These are phyloP conservation scores for Cryptococcus sp. DNA, from an alignment of 1,284 basidiomycete genomes.

Conservation along the genomic window DNA sequence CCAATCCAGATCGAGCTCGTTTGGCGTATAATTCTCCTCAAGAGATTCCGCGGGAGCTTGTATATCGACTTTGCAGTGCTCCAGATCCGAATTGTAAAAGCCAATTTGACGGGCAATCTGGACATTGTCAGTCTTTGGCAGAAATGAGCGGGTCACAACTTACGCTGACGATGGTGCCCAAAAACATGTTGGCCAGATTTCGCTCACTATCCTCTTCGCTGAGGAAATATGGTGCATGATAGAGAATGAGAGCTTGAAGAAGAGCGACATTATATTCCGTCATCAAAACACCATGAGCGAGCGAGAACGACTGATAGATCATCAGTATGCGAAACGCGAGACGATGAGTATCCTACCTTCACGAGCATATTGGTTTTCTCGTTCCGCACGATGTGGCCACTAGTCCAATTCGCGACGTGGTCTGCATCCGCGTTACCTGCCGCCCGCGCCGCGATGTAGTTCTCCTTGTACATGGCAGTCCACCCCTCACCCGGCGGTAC, in stretches of 20 bases:
- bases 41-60: constrained; percentile 16
- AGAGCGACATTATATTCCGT: constrained; percentile 48
- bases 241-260: constrained; percentile 47
- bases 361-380: constrained; percentile 51
- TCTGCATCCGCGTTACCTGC: constrained; percentile 7
- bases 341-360: constrained; percentile 23
- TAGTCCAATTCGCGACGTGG: constrained; percentile 33
- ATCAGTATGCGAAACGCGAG: background rate
- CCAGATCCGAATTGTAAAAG: constrained; percentile 41
- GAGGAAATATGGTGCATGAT: constrained; percentile 48
- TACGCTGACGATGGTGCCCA: constrained; percentile 46
- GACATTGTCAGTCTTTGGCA: background rate
- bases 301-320: constrained; percentile 37
- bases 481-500: constrained; percentile 24
- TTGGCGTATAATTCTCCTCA: constrained; percentile 25
- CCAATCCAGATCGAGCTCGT: constrained; percentile 45
- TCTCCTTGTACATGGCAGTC: constrained; percentile 25
- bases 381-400: constrained; percentile 35
- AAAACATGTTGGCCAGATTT: constrained; percentile 42
- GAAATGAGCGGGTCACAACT: constrained; percentile 6
- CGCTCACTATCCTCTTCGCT: constrained; percentile 44
- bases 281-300: constrained; percentile 44
- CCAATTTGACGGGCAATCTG: constrained; percentile 48
- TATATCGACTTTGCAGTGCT: constrained; percentile 32
- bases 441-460: constrained; percentile 5